These are phyloP conservation scores for Rhizophlyctis rosea DNA, from an alignment of 192 early-diverging fungal genomes.

Conservation along the genomic window DNA sequence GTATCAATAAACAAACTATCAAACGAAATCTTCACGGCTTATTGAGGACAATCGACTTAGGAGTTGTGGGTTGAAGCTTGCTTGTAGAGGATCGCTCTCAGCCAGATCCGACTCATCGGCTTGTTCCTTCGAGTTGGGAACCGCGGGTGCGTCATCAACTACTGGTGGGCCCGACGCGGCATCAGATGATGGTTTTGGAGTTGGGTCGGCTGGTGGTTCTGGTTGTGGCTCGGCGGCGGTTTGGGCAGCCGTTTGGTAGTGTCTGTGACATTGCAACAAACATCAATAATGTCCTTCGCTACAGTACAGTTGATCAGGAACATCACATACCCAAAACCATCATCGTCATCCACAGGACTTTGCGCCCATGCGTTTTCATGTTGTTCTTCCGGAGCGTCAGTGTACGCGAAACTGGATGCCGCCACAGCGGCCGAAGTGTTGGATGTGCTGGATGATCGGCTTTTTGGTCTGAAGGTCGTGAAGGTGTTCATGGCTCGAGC, in stretches of 20 bases:
- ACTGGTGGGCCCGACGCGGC: too few relatives aligned
- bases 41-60: neutral
- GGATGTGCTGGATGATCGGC: neutral
- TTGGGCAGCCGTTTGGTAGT: neutral
- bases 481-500: neutral
- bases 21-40: neutral
- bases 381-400: neutral
- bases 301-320: too few relatives aligned
- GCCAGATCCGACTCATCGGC: too few relatives aligned
- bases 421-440: constrained; percentile 3
- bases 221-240: neutral
- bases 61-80: neutral
- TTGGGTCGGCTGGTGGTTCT: too few relatives aligned
- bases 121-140: too few relatives aligned
- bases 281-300: too few relatives aligned
- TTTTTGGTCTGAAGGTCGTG: constrained; percentile 22
- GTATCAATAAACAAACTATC: neutral
- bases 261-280: too few relatives aligned
- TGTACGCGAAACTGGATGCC: constrained; percentile 3
- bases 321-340: neutral
- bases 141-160: too few relatives aligned
- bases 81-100: neutral
- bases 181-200: too few relatives aligned
- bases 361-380: neutral
- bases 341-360: too few relatives aligned